These are phyloP conservation scores for Hygrophorus pudorinus DNA, from an alignment of 768 basidiomycete species.

Conservation along the genomic window DNA sequence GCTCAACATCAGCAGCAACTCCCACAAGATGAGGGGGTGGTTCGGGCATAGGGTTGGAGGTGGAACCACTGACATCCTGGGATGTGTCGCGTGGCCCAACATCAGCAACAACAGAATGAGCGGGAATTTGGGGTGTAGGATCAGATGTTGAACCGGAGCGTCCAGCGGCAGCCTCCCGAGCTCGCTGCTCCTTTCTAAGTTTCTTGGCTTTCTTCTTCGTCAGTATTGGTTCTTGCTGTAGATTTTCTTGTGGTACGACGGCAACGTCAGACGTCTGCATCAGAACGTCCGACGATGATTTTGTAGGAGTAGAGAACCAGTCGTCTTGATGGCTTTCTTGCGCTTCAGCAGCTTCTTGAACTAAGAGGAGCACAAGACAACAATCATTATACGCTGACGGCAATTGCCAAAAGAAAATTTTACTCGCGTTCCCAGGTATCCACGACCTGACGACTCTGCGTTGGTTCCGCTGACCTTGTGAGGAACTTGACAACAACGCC, in stretches of 20 bases:
- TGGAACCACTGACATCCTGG: too few species aligned
- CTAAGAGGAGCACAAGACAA: not conserved
- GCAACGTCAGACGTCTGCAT: not conserved
- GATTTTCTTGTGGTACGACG: not conserved
- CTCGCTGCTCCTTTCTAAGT: not conserved
- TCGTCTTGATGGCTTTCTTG: not conserved
- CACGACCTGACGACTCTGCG: conserved; percentile 11
- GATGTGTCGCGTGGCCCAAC: too few species aligned
- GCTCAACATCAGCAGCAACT: not conserved
- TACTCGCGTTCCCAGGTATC: conserved; percentile 22
- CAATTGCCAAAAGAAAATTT: not conserved
- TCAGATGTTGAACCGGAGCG: too few species aligned
- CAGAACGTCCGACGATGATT: not conserved
- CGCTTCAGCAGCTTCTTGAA: not conserved
- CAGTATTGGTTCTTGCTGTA: not conserved
- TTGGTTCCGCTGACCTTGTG: conserved; percentile 13
- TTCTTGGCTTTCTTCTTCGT: not conserved
- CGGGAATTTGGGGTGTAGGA: too few species aligned
- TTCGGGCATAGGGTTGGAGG: too few species aligned
- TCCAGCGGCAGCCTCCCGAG: not conserved
- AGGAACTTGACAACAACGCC: conserved; percentile 33
- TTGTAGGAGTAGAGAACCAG: conserved; percentile 7
- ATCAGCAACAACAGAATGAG: too few species aligned
- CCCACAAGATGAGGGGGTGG: not conserved
- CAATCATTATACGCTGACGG: not conserved